phyloP scores from a whole-genome alignment of 352 stramenopile genomes.

The Globisporangium cylindrosporum region DNA sequence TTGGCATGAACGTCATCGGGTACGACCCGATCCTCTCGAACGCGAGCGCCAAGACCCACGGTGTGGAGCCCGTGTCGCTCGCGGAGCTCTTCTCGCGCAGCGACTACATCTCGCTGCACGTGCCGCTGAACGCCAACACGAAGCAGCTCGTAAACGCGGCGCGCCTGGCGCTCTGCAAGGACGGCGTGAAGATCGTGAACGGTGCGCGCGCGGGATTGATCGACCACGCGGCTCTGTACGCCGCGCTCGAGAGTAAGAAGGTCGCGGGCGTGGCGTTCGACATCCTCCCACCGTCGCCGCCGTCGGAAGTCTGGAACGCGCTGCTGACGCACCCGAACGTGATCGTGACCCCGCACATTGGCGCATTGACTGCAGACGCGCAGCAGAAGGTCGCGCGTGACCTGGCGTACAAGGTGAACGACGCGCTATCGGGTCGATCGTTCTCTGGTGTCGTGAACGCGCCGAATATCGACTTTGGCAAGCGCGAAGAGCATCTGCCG shows the following conservation, averaged over 20 bases:
- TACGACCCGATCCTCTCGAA: constrained; percentile 93
- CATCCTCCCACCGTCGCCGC: constrained; percentile 50
- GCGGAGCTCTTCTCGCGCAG: constrained; percentile 86
- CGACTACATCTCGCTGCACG: constrained; percentile 97
- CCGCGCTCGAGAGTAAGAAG: constrained; percentile 80
- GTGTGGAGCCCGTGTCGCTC: constrained; percentile 83
- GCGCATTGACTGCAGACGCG: constrained; percentile 92
- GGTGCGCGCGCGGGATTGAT: constrained; percentile 93
- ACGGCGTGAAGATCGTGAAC: constrained; percentile 93
- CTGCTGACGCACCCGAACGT: constrained; percentile 90
- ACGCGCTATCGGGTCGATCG: constrained; percentile 89
- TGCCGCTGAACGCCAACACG: constrained; percentile 94
- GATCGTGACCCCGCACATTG: constrained; percentile 94
- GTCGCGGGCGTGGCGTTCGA: constrained; percentile 77
- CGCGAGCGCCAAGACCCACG: constrained; percentile 66
- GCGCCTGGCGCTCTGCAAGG: constrained; percentile 87
- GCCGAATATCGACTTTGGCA: constrained; percentile 89
- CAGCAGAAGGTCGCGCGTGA: constrained; percentile 92
- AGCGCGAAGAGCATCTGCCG: constrained; percentile 71
- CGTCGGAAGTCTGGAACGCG: constrained; percentile 51
- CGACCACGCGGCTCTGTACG: constrained; percentile 89
- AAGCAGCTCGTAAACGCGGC: constrained; percentile 87
- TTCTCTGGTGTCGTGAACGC: constrained; percentile 96
- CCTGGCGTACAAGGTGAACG: constrained; percentile 89
- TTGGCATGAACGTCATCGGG: constrained; percentile 94